Conservation (phyloP, 2,329 filamentous ascomycete species). For the Paraconiothyrium sp. region DNA sequence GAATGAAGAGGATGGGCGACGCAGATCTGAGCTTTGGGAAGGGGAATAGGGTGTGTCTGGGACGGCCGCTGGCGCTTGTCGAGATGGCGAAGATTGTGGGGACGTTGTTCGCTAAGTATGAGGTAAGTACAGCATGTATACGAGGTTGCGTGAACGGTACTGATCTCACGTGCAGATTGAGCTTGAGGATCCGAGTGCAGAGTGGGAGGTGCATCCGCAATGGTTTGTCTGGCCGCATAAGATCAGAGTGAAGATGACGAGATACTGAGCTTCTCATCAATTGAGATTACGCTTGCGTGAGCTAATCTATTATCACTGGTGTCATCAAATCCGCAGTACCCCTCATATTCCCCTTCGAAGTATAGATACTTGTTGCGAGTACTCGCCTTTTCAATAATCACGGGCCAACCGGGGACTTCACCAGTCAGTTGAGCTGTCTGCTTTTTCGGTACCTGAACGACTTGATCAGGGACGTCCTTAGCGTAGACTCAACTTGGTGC, state of each 20-base stretch:
- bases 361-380: neutral
- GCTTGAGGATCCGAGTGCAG: conserved; percentile 46
- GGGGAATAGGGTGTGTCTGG: conserved; percentile 43
- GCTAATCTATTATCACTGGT: neutral
- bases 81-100: conserved; percentile 62
- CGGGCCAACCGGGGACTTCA: too few relatives aligned
- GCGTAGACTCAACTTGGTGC: too few relatives aligned
- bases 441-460: too few relatives aligned
- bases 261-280: neutral
- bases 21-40: conserved; percentile 43
- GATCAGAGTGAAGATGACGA: conserved; percentile 38
- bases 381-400: too few relatives aligned
- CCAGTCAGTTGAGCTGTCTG: too few relatives aligned
- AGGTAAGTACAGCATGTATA: conserved; percentile 41
- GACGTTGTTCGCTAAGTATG: conserved; percentile 57
- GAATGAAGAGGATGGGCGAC: conserved; percentile 46
- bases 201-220: conserved; percentile 53
- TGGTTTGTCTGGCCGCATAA: conserved; percentile 54
- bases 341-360: neutral
- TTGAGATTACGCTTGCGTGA: neutral
- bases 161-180: conserved; percentile 37
- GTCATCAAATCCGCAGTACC: neutral
- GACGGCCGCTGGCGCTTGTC: conserved; percentile 38
- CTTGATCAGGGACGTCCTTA: too few relatives aligned
- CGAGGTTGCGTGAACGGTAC: neutral